Percentiles rank a stretch among this genome's conserved stretches.
phyloP scores from a whole-genome alignment of 192 early-diverging fungal genomes.

The Podila horticola region DNA sequence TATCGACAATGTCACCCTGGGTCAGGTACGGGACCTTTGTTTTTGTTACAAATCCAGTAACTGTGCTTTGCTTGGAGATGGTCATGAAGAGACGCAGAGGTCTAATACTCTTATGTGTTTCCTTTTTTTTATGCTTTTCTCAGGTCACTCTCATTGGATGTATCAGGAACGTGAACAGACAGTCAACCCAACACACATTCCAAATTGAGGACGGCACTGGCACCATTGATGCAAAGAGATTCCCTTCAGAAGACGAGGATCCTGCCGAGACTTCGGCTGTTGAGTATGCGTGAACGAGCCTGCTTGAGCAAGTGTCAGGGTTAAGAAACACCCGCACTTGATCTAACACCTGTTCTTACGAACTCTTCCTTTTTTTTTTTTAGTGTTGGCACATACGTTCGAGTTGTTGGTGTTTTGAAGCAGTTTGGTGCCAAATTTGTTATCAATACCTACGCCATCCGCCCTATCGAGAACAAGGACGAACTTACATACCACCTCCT shows the following conservation, averaged over 20 bases:
- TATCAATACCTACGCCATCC: conserved; percentile 66
- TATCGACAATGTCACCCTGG: conserved; percentile 77
- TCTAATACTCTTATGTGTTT: neutral
- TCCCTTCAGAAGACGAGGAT: conserved; percentile 57
- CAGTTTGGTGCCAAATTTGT: conserved; percentile 66
- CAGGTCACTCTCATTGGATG: conserved; percentile 79
- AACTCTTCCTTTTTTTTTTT: neutral
- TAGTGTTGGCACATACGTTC: conserved; percentile 74
- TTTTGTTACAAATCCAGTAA: no score
- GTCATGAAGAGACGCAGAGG: neutral
- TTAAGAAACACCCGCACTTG: neutral
- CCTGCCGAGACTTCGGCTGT: conserved; percentile 10
- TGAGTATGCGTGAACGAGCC: conserved; percentile 8
- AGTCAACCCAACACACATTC: conserved; percentile 73
- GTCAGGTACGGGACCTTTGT: conserved; percentile 55
- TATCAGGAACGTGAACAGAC: conserved; percentile 64
- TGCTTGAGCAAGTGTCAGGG: no score
- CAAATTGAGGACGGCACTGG: conserved; percentile 86
- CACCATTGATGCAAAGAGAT: conserved; percentile 76
- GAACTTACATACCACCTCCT: conserved; percentile 83
- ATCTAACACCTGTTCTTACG: neutral
- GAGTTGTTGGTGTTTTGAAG: conserved; percentile 76
- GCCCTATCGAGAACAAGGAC: conserved; percentile 74
- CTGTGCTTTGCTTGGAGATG: neutral
- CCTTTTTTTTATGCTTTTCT: neutral